These are phyloP conservation scores for Tricladium varicosporioides DNA, from an alignment of 2,329 filamentous ascomycete species.

Conservation along the genomic window DNA sequence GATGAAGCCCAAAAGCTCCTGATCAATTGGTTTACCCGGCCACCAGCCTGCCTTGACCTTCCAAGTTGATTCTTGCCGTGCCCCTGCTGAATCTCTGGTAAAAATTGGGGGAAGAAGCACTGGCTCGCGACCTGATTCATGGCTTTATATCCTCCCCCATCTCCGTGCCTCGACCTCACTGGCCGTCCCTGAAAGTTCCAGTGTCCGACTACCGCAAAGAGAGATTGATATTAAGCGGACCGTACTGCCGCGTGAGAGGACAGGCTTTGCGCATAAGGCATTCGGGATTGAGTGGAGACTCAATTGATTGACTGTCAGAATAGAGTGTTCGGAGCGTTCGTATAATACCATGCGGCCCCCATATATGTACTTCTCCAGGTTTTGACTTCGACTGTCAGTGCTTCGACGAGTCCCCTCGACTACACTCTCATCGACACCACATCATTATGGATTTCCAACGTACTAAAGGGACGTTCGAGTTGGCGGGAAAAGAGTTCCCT, in stretches of 20 bases:
- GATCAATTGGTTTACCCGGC: constrained; percentile 1
- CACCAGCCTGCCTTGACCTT: constrained; percentile 4
- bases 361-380: constrained; percentile 17
- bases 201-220: constrained; percentile 10
- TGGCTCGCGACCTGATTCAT: constrained; percentile 16
- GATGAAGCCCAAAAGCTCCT: neutral
- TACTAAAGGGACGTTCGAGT: constrained; percentile 19
- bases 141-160: constrained; percentile 8
- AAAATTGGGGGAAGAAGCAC: neutral
- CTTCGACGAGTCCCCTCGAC: constrained; percentile 10
- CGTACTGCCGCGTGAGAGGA: constrained; percentile 17
- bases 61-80: constrained; percentile 8
- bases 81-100: neutral
- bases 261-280: constrained; percentile 14
- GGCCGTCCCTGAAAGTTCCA: constrained; percentile 3
- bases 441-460: constrained; percentile 21
- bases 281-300: constrained; percentile 12
- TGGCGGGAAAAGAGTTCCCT: constrained; percentile 21
- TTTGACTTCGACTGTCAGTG: constrained; percentile 10
- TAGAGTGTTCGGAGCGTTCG: constrained; percentile 11
- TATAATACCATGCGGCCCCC: constrained; percentile 17
- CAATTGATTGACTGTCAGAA: constrained; percentile 15
- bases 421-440: constrained; percentile 1
- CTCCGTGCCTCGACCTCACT: constrained; percentile 12
- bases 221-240: constrained; percentile 17